A percentile compares a stretch with the other conserved stretches of the same genome.
These are phyloP conservation scores for Boletus patriciae DNA, from an alignment of 768 basidiomycete genomes.

Conservation along the genomic window DNA sequence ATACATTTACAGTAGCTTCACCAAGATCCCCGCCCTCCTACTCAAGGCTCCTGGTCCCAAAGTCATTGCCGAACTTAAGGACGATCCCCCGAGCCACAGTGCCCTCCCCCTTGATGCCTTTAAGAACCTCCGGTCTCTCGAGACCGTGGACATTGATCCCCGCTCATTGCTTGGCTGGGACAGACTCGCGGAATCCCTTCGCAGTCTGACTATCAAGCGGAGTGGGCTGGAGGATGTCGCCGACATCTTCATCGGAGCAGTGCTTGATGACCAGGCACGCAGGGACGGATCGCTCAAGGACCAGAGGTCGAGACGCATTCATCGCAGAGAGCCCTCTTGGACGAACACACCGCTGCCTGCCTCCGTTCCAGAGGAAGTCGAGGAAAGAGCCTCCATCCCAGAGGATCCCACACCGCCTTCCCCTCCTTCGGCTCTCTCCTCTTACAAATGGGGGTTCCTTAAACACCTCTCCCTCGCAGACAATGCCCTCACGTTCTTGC, in stretches of 20 bases:
- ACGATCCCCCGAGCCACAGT: slow-evolving; percentile 68
- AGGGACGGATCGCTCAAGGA: slow-evolving; percentile 55
- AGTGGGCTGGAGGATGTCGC: slow-evolving; percentile 82
- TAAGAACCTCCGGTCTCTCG: slow-evolving; percentile 77
- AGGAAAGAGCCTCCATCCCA: slow-evolving; percentile 19
- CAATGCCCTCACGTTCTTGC: slow-evolving; percentile 79
- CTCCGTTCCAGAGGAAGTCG: slow-evolving; percentile 55
- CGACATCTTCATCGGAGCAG: slow-evolving; percentile 73
- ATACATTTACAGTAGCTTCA: slow-evolving; percentile 87
- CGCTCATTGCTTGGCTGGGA: slow-evolving; percentile 84
- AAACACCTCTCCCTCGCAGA: slow-evolving; percentile 75
- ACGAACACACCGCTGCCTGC: slow-evolving; percentile 52
- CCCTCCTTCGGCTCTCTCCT: slow-evolving; percentile 44
- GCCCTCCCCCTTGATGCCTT: slow-evolving; percentile 82
- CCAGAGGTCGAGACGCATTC: slow-evolving; percentile 47
- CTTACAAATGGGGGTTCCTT: slow-evolving; percentile 72
- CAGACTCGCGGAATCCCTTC: slow-evolving; percentile 63
- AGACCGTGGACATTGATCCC: slow-evolving; percentile 81
- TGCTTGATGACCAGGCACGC: slow-evolving; percentile 71
- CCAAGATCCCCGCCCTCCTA: slow-evolving; percentile 78
- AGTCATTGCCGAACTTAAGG: slow-evolving; percentile 64
- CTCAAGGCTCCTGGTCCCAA: slow-evolving; percentile 64
- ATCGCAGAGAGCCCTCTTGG: slow-evolving; percentile 47
- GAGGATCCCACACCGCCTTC: slow-evolving; percentile 26
- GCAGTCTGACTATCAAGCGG: slow-evolving; percentile 71